Evolutionary conservation across 2,329 filamentous ascomycete genomes (phyloP).

Genomic region (Fusarium sp.): DNA sequence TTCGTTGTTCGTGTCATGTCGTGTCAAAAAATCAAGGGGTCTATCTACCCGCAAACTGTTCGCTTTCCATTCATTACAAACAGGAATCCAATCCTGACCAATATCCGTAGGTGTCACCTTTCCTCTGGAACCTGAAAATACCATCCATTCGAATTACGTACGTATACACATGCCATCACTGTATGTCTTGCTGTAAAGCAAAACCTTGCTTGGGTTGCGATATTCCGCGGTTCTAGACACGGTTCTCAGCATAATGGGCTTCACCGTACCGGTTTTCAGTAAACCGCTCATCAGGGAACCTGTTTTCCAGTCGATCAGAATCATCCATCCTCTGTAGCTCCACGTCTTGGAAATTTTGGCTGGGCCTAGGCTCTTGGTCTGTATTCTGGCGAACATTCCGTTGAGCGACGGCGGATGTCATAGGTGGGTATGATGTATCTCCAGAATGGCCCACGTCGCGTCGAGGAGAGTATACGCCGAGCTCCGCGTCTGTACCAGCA

Average conservation of each 20-base stretch:
- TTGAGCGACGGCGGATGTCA: constrained; percentile 36
- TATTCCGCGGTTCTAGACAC: neutral
- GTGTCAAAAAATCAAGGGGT: constrained; percentile 25
- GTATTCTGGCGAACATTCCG: constrained; percentile 24
- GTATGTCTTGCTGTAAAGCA: neutral
- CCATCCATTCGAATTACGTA: constrained; percentile 15
- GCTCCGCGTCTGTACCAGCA: constrained; percentile 53
- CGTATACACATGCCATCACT: neutral
- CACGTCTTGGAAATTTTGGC: constrained; percentile 46
- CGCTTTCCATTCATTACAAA: constrained; percentile 20
- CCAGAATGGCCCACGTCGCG: constrained; percentile 40
- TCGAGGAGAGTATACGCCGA: constrained; percentile 15
- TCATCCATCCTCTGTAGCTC: constrained; percentile 42
- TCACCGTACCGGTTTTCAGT: constrained; percentile 12
- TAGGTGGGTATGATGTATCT: constrained; percentile 41
- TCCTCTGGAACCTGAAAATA: neutral
- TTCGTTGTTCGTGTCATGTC: constrained; percentile 33
- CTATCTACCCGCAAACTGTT: constrained; percentile 16
- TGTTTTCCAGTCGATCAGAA: constrained; percentile 20
- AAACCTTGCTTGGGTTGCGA: neutral
- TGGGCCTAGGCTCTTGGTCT: constrained; percentile 19
- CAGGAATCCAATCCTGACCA: neutral
- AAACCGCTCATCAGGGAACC: constrained; percentile 17
- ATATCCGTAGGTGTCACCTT: neutral
- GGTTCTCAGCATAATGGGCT: constrained; percentile 12